Evolutionary conservation across 768 basidiomycete species (phyloP).

Genomic region (Suillus occidentalis): DNA sequence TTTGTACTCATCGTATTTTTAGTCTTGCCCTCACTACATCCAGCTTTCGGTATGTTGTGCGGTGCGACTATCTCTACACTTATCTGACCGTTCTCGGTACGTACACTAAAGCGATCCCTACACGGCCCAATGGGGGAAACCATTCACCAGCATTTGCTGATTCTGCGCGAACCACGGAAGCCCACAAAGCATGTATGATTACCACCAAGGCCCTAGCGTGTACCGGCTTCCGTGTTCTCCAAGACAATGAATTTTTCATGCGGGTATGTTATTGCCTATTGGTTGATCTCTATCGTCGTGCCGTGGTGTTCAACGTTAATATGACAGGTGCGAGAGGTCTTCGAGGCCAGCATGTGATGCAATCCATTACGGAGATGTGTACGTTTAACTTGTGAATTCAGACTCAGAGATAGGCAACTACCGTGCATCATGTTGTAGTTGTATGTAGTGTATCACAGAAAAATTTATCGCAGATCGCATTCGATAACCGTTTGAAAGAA

Average conservation of each 20-base stretch:
- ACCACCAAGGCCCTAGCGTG: conserved; percentile 62
- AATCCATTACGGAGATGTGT: not conserved
- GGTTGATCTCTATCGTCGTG: not conserved
- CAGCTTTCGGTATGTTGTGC: conserved; percentile 50
- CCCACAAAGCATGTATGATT: conserved; percentile 59
- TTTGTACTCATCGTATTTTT: conserved; percentile 18
- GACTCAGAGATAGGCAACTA: not conserved
- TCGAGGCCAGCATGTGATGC: not conserved
- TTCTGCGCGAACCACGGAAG: conserved; percentile 58
- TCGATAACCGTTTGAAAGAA: not conserved
- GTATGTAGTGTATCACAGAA: not conserved
- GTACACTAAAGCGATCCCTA: conserved; percentile 60
- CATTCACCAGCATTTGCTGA: conserved; percentile 68
- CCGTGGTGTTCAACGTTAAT: not conserved
- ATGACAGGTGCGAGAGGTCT: conserved; percentile 1
- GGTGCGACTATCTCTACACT: conserved; percentile 17
- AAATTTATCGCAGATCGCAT: not conserved
- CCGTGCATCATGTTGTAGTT: not conserved
- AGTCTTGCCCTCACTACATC: conserved; percentile 67
- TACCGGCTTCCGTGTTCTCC: conserved; percentile 58
- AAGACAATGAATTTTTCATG: conserved; percentile 55
- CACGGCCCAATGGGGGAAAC: conserved; percentile 67
- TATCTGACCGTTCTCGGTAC: conserved; percentile 22
- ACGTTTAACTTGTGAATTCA: not conserved
- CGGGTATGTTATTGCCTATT: conserved; percentile 39